Evolutionary conservation across 352 stramenopile species (phyloP).

Genomic region (Phytopythium boreale): DNA sequence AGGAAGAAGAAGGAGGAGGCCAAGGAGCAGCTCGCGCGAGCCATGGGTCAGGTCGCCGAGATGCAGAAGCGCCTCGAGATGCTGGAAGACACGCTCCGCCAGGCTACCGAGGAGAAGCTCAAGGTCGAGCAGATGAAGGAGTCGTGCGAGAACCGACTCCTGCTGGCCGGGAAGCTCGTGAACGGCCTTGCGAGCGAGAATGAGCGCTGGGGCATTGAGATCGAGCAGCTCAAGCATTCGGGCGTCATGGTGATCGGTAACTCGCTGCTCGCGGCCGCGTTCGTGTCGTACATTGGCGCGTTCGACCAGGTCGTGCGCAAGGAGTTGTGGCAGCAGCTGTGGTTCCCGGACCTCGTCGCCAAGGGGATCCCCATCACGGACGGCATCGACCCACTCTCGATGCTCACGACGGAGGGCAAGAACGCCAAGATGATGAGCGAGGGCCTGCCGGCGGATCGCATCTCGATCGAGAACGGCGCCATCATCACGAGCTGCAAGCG

Average conservation of each 20-base stretch:
- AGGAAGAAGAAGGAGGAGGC: slow-evolving; percentile 92
- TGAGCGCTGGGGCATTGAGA: slow-evolving; percentile 96
- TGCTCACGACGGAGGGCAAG: slow-evolving; percentile 96
- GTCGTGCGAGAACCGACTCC: slow-evolving; percentile 89
- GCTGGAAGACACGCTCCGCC: slow-evolving; percentile 92
- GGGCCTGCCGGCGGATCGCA: slow-evolving; percentile 95
- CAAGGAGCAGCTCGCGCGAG: slow-evolving; percentile 89
- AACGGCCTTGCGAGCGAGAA: slow-evolving; percentile 96
- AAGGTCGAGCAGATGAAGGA: slow-evolving; percentile 96
- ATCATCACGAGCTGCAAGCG: slow-evolving; percentile 97
- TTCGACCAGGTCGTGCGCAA: slow-evolving; percentile 94
- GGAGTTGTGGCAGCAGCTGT: slow-evolving; percentile 77
- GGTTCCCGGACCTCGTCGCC: slow-evolving; percentile 87
- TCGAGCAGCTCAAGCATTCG: slow-evolving; percentile 94
- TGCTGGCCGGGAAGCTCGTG: slow-evolving; percentile 94
- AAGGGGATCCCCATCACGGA: slow-evolving; percentile 94
- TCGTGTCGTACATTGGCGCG: slow-evolving; percentile 97
- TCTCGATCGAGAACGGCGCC: slow-evolving; percentile 97
- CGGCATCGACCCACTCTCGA: slow-evolving; percentile 92
- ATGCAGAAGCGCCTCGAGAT: slow-evolving; percentile 91
- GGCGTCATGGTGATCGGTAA: slow-evolving; percentile 96
- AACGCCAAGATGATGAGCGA: slow-evolving; percentile 98
- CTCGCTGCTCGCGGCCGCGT: slow-evolving; percentile 95
- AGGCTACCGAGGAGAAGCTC: slow-evolving; percentile 95
- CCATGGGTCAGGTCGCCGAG: slow-evolving; percentile 92